phyloP scores from a whole-genome alignment of 2,329 filamentous ascomycete genomes.

The Curvularia verruculosa region DNA sequence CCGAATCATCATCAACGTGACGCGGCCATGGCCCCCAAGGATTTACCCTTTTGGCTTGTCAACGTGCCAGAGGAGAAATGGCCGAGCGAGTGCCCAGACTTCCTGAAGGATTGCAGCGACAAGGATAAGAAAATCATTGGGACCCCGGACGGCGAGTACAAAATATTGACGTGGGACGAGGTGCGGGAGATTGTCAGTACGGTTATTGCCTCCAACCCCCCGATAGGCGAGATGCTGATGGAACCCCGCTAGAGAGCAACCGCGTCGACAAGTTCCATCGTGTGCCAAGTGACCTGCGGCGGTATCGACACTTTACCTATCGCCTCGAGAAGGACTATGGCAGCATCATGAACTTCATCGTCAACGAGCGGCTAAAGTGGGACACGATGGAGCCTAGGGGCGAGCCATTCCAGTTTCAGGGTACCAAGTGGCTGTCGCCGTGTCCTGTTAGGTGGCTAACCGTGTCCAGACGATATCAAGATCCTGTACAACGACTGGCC shows the following conservation, averaged over 20 bases:
- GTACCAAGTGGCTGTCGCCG: conserved; percentile 5
- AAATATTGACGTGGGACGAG: conserved; percentile 69
- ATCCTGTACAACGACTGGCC: conserved; percentile 93
- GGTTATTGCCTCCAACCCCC: conserved; percentile 6
- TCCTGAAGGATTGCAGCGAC: conserved; percentile 64
- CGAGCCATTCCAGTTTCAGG: conserved; percentile 51
- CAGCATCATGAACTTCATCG: conserved; percentile 77
- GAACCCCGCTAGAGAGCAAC: conserved; percentile 60
- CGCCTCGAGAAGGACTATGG: conserved; percentile 71
- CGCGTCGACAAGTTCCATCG: conserved; percentile 78
- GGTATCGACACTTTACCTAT: conserved; percentile 74
- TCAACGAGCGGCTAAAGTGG: conserved; percentile 75
- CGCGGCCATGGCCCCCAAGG: conserved; percentile 14
- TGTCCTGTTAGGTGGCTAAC: conserved; percentile 19
- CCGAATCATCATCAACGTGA: conserved; percentile 1
- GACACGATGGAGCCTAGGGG: conserved; percentile 51
- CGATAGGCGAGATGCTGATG: conserved; percentile 12
- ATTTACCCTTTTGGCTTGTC: conserved; percentile 77
- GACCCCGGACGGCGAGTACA: conserved; percentile 72
- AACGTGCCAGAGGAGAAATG: conserved; percentile 72
- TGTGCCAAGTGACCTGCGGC: conserved; percentile 75
- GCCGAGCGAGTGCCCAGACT: conserved; percentile 72
- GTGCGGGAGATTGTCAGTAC: conserved; percentile 64
- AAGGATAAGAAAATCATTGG: conserved; percentile 75
- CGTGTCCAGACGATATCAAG: conserved; percentile 64